Evolutionary conservation across 2,329 filamentous ascomycete genomes (phyloP), one percentile per base, ranked within the genome.

Genomic region (Fusarium torulosum): DNA sequence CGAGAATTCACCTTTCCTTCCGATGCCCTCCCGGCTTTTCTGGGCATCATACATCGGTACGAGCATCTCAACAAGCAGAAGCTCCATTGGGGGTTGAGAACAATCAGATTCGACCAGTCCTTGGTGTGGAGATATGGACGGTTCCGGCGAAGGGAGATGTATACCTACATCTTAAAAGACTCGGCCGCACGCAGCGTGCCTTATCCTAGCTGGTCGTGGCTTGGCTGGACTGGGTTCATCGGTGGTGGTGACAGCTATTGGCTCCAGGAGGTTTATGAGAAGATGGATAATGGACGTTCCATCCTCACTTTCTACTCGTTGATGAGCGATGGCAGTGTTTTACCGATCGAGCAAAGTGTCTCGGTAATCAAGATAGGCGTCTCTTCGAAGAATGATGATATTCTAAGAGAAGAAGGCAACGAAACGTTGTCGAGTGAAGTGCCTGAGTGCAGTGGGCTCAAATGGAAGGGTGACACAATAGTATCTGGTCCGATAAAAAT

Each of bases 41-140:
- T 55, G 7, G 63, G 63, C 1, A 49, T 67, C 2, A 25, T 63
- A 9, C 53, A 58, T 31, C 58, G 64, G 1, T 66, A 59, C 3
- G 64, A 59, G 21, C 52, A 67, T 42, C 13, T 67, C 21, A 62
- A 67, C 10, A 49, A 55, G 2, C 53, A 59, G n/a, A 55, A 46
- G 7, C 33, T 53, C 1, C 51, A 51, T 15, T 67, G 63, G 64
- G 63, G 64, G 6, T 2, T 67, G n/a, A 43, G 33, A 2, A 42
- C 38, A 0, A 37, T 4, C 1, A 51, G 19, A 0, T 55, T 67
- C 19, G 64, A 67, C 10, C 64, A 67, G 29, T 33, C 40, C 0
- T 15, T 67, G 3, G 5, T 29, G 4, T 66, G 64, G 64, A 19
- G 17, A 2, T 41, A 20, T 21, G 64, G 64, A 6, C 21, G 8